Conservation (phyloP, 306 rosid genomes). For the Adenanthera pavonina region DNA sequence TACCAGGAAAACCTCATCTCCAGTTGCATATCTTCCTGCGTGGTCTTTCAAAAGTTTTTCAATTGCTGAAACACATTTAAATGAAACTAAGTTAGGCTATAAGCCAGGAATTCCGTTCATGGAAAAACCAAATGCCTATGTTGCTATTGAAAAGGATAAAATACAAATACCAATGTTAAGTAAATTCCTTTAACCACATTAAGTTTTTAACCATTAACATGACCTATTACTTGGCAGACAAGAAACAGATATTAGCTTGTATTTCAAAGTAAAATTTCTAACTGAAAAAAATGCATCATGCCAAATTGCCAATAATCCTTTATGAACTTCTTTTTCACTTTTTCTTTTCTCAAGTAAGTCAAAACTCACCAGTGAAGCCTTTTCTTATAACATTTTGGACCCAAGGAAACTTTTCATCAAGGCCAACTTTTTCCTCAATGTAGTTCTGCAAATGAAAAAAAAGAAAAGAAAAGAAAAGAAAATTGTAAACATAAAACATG, state of each 20-base stretch:
- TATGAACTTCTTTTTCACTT: too few relatives aligned
- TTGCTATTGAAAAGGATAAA: background rate
- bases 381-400: constrained; percentile 50
- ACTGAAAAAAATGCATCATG: background rate
- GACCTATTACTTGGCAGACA: constrained; percentile 3
- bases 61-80: constrained; percentile 46
- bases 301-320: too few relatives aligned
- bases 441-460: constrained; percentile 77
- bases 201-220: constrained; percentile 29
- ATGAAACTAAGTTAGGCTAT: constrained; percentile 15
- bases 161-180: background rate
- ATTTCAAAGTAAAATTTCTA: background rate
- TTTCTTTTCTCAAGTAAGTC: background rate
- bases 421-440: constrained; percentile 64
- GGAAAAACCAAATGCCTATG: background rate
- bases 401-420: constrained; percentile 65
- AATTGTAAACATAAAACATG: background rate
- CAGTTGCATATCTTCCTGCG: constrained; percentile 55
- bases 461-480: constrained; percentile 34
- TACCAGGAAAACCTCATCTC: constrained; percentile 56
- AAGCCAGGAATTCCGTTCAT: constrained; percentile 4
- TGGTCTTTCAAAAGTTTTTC: constrained; percentile 54
- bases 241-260: background rate
- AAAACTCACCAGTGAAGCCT: constrained; percentile 75
- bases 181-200: background rate